Evolutionary conservation across 2,329 filamentous ascomycete species (phyloP).

Genomic region (Fusarium metavorans): DNA sequence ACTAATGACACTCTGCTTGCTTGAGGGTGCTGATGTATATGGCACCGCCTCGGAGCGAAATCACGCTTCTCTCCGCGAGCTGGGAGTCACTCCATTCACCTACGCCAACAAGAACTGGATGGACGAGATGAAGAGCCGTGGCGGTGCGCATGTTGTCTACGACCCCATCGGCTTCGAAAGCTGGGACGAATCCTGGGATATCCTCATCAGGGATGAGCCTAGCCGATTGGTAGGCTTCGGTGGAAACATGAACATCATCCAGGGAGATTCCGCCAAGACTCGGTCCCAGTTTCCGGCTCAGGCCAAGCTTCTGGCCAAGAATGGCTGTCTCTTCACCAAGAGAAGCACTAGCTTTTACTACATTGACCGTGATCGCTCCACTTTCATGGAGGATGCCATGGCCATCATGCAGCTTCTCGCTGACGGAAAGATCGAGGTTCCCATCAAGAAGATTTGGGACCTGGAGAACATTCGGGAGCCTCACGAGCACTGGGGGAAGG

Average conservation of each 20-base stretch:
- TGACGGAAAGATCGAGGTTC: conserved; percentile 49
- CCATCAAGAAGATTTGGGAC: conserved; percentile 55
- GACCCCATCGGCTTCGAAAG: conserved; percentile 64
- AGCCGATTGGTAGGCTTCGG: conserved; percentile 57
- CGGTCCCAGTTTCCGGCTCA: conserved; percentile 49
- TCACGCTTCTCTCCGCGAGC: conserved; percentile 53
- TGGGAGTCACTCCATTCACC: conserved; percentile 57
- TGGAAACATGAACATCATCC: conserved; percentile 50
- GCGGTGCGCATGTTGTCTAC: conserved; percentile 61
- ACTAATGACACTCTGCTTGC: conserved; percentile 54
- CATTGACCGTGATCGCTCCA: conserved; percentile 50
- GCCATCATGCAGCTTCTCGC: conserved; percentile 48
- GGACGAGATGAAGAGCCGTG: conserved; percentile 55
- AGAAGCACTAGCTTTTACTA: conserved; percentile 53
- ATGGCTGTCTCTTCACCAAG: conserved; percentile 41
- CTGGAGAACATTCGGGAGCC: conserved; percentile 55
- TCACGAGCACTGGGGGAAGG: conserved; percentile 52
- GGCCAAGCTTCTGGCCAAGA: conserved; percentile 51
- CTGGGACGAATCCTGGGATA: conserved; percentile 62
- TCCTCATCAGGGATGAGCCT: conserved; percentile 50
- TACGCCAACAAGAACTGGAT: conserved; percentile 65
- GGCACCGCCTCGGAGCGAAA: conserved; percentile 62
- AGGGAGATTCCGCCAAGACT: conserved; percentile 44
- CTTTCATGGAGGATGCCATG: conserved; percentile 48
- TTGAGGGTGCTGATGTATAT: conserved; percentile 60